Base-by-base conservation (phyloP, 179 eudicot species). In the Vitellaria paradoxa region DNA sequence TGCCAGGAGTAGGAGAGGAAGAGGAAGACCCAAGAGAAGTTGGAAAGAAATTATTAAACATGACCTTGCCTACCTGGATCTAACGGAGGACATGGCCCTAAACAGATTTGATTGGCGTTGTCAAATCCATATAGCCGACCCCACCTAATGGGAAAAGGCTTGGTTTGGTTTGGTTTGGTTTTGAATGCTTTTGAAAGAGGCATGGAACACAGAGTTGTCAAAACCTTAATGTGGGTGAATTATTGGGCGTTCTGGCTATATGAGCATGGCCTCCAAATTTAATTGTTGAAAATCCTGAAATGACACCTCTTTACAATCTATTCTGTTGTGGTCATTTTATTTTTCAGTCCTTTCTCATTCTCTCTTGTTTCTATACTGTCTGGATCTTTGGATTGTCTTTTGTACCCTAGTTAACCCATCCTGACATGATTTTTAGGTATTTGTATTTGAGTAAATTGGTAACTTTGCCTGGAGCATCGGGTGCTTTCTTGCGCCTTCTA, bases 401-500 rank as follows among this genome's bases (percentile, higher is more conserved):
- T 66, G 67, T 63, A 74, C 21, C 45, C 17, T 74, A 15, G 56
- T 67, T 60, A 17, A 74, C 73, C 65, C 67, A 68, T 62, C 5
- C 50, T 68, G 13, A 23, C 75, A 40, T 69, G 71, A 20, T 50
- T 72, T 30, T 30, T 76, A 94, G 98, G 98, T 94, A 94, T 77
- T 82, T 93, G 82, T 93, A 86, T 81, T 83, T 93, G 75, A 94
- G 97, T 87, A 90, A 85, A 84, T 81, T 93, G 85, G 88, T 94
- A 60, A 86, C 92, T 9, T 14, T 69, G 40, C 80, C 97, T 57
- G 98, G 97, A 78, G 92, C 89, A 64, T 86, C 91, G 73, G 97
- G 97, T 87, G 97, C 94, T 80, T 61, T 93, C 69, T 56, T 89
- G 78, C 94, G 97, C 50, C 97, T 94, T 80, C 21, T 94, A 75